Percentiles rank a stretch among this genome's conserved stretches.
Evolutionary conservation across 2,329 filamentous ascomycete species (phyloP).

Genomic region (Anthostomella pinea): DNA sequence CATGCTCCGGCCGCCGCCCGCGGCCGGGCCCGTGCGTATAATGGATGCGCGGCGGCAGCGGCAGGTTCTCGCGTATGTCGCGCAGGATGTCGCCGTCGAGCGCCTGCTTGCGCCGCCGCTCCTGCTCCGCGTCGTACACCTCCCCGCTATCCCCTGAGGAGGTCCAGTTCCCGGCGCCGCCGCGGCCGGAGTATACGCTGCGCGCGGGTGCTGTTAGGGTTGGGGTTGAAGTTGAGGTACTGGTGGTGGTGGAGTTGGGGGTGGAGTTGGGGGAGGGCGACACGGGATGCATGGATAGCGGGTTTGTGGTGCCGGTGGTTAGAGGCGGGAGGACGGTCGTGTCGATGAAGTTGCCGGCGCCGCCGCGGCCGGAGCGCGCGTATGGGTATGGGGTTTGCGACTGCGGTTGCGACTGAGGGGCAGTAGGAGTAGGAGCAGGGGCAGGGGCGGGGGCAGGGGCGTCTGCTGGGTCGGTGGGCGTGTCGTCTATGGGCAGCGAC

Average conservation of each 20-base stretch:
- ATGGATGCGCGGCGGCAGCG: conserved; percentile 27
- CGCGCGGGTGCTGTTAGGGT: conserved; percentile 15
- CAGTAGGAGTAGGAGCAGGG: no score
- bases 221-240: conserved; percentile 17
- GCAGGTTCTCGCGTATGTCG: conserved; percentile 27
- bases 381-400: no score
- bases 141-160: conserved; percentile 29
- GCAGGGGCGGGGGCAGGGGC: no score
- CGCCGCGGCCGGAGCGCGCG: no score
- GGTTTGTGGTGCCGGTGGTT: conserved; percentile 18
- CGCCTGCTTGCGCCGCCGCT: conserved; percentile 24
- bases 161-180: conserved; percentile 61
- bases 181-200: conserved; percentile 43
- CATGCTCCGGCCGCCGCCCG: conserved; percentile 17
- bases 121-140: conserved; percentile 19
- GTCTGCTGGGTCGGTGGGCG: no score
- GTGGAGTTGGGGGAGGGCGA: conserved; percentile 19
- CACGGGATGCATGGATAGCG: conserved; percentile 13
- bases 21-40: conserved; percentile 24
- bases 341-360: no score
- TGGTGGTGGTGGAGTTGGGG: conserved; percentile 21
- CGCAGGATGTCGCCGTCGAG: conserved; percentile 27
- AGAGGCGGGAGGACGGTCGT: no score
- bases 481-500: no score
- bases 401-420: no score